Percentiles rank a stretch among this genome's conserved stretches.
phyloP scores from a whole-genome alignment of 1,284 basidiomycete genomes.

The Malassezia japonica region DNA sequence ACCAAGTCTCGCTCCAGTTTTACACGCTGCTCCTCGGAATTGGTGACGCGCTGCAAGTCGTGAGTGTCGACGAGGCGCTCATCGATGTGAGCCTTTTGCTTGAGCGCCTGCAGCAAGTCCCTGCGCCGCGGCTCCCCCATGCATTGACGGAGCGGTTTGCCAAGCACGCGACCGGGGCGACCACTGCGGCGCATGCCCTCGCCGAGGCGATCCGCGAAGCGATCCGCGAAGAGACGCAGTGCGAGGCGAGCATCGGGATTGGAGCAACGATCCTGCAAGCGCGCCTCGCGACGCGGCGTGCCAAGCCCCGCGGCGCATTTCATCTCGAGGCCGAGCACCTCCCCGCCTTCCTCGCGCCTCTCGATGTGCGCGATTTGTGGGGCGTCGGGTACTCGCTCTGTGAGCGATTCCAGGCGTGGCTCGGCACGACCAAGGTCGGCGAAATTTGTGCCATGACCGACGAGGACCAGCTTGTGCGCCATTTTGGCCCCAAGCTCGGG shows the following conservation, averaged over 20 bases:
- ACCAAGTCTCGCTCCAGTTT: constrained; percentile 63
- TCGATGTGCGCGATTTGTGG: constrained; percentile 77
- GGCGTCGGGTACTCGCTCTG: constrained; percentile 62
- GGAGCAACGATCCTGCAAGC: constrained; percentile 83
- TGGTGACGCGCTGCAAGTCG: constrained; percentile 84
- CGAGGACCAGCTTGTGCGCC: constrained; percentile 50
- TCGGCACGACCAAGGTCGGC: constrained; percentile 64
- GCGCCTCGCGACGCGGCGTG: constrained; percentile 75
- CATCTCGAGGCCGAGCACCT: constrained; percentile 59
- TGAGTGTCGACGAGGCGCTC: constrained; percentile 89
- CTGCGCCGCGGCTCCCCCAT: not conserved
- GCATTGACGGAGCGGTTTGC: not conserved
- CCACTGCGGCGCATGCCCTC: not conserved
- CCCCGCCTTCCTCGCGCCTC: constrained; percentile 57
- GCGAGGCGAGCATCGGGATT: constrained; percentile 75
- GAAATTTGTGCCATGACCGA: constrained; percentile 50
- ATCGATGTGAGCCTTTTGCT: constrained; percentile 73
- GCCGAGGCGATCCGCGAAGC: constrained; percentile 71
- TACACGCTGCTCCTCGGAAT: constrained; percentile 82
- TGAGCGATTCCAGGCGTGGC: constrained; percentile 56
- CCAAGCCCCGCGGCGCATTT: constrained; percentile 78
- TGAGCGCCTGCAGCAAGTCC: constrained; percentile 22
- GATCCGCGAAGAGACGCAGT: constrained; percentile 66
- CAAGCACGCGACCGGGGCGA: not conserved
- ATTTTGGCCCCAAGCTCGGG: constrained; percentile 71